Conservation (phyloP, 352 stramenopile species). For the Phytophthora chlamydospora region DNA sequence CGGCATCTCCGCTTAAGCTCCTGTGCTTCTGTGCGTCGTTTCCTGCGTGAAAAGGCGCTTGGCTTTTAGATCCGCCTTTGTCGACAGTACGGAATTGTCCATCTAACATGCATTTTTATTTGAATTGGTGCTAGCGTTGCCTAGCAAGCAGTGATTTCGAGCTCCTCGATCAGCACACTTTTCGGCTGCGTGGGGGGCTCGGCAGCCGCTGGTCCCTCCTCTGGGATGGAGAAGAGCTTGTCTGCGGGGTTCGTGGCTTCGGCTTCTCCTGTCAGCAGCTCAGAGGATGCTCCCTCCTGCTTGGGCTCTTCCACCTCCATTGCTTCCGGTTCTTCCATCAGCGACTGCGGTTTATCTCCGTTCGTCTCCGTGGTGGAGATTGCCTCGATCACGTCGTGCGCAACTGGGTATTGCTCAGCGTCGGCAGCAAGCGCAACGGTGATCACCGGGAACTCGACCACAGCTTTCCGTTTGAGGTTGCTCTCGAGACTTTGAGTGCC, state of each 20-base stretch:
- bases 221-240: conserved; percentile 30
- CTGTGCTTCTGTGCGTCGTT: background rate
- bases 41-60: no score
- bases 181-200: conserved; percentile 13
- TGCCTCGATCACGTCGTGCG: conserved; percentile 73
- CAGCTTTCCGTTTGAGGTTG: conserved; percentile 76
- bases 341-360: conserved; percentile 7
- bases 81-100: background rate
- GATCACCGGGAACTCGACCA: conserved; percentile 85
- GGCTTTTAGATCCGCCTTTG: no score
- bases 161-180: conserved; percentile 38
- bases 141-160: conserved; percentile 25
- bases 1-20: conserved; percentile 28
- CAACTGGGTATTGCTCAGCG: conserved; percentile 60
- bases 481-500: conserved; percentile 65
- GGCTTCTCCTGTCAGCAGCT: conserved; percentile 17
- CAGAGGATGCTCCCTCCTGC: conserved; percentile 7
- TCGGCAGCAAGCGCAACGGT: conserved; percentile 54
- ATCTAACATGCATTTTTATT: conserved; percentile 32
- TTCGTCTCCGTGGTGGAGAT: conserved; percentile 28
- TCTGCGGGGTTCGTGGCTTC: conserved; percentile 6
- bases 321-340: conserved; percentile 8
- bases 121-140: conserved; percentile 12
- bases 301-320: conserved; percentile 23
- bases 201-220: conserved; percentile 17